Base-by-base conservation (phyloP, 176 grass and related monocot species). In the Oryza longistaminata region DNA sequence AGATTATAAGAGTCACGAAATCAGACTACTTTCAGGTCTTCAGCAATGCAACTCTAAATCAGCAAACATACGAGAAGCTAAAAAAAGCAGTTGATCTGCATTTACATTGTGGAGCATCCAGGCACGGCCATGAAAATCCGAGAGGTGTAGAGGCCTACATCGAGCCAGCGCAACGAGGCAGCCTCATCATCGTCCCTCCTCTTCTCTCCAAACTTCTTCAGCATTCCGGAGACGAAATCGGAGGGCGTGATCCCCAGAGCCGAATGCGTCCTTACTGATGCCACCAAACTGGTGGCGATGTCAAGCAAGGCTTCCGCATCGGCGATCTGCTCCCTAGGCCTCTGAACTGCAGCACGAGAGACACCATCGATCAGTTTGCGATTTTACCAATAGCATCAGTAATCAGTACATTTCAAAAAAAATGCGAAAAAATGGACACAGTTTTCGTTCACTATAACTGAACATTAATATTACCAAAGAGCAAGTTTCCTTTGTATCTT, bases 21-120 rank as follows among this genome's bases (percentile, higher is more conserved):
- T 81, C 48, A 78, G 37, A n/a, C 12, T 13, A 6, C 14, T 33
- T 33, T 25, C 29, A 42, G 52, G 37, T 39, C 37, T 39, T 39
- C 39, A 40, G 7, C 25, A 58, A 3, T 45, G 8, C 46, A 78
- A 35, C 5, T 33, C 53, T 7, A 49, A 52, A 42, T 12, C 29
- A 77, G 9, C 29, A 31, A 80, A 14, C 42, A 66, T 8, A 19
- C 6, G 21, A 64, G 73, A 34, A 37, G 1, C 10, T 31, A 24
- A 19, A 16, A 10, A 45, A 58, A 35, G 3, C 2, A 72, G 19
- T 11, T 22, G 5, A 72, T 62, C 15, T 33, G 24, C 79, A 31
- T 85, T 88, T 40, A 98, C 95, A 98, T 93, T 42, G 93, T 95
- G 76, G 22, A 86, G 70, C 93, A 95, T 76, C 95, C 93, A 83